These are phyloP conservation scores for Ceratobasidium sp. DNA, from an alignment of 1,284 basidiomycete genomes.

Conservation along the genomic window DNA sequence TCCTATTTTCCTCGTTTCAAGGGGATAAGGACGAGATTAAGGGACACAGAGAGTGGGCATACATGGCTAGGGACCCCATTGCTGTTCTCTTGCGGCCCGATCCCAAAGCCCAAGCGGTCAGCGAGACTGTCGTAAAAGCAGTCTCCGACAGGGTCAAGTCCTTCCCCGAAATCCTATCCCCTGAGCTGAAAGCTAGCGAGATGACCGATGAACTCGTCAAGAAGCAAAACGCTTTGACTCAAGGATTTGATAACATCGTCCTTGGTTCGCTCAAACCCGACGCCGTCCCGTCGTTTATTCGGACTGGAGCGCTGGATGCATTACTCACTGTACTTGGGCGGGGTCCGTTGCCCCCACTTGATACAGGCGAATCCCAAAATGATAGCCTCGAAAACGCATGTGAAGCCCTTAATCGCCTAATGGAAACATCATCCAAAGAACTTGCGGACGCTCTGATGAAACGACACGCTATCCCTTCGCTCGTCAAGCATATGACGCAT, in stretches of 20 bases:
- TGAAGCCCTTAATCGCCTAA: neutral
- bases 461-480: neutral
- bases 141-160: constrained; percentile 3
- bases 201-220: constrained; percentile 4
- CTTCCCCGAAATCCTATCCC: constrained; percentile 7
- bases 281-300: constrained; percentile 9
- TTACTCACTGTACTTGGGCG: constrained; percentile 7
- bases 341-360: neutral
- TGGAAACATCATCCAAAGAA: constrained; percentile 2
- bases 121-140: neutral
- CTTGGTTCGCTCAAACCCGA: constrained; percentile 3
- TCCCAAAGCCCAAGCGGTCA: neutral
- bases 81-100: constrained; percentile 21
- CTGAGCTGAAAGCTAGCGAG: neutral
- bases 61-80: neutral
- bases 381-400: constrained; percentile 5
- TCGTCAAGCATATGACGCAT: constrained; percentile 16
- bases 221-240: neutral
- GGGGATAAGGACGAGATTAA: neutral
- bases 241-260: neutral
- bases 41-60: neutral
- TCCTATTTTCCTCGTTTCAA: constrained; percentile 10
- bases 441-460: constrained; percentile 11
- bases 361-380: neutral
- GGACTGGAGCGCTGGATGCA: constrained; percentile 22